Evolutionary conservation across 2,329 filamentous ascomycete species (phyloP), one percentile per base, ranked within the genome.

Genomic region (Elsinoe batatas): DNA sequence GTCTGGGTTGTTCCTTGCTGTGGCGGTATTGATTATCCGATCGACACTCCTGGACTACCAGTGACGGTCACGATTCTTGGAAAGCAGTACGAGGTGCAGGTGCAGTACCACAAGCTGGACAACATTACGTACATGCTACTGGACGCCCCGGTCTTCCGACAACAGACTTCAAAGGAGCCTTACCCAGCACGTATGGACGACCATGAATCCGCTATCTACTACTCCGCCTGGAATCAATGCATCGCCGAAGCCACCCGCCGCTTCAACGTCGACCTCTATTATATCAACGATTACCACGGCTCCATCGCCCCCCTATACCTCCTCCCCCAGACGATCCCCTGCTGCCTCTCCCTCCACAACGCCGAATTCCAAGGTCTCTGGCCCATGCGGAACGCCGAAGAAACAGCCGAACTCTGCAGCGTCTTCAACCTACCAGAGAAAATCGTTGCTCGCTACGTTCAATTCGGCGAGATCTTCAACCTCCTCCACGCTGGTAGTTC

Each of bases 151-250:
- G 77, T 86, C 17, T 86, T 85, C 70, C 77, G 83, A 55, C 75
- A 80, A 58, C 82, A 85, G 64, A 79, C 78, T 2, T 79, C 79
- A 61, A 71, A 76, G 17, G 79, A 85, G 59, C 82, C 82, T 0
- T 85, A 85, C 62, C 82, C 83, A 13, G 73, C 81, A 36, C 77
- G 82, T 32, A 86, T 86, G 83, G 83, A 86, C 64, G 82, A 86
- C 64, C 72, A 85, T 54, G 80, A 83, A 59, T 81, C 77, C 59
- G 83, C 83, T 11, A 79, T 86, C 46, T 83, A 84, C 67, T 85
- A 85, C 64, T 84, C 80, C 2, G 81, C 81, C 2, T 86, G 83
- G 83, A 86, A 86, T 60, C 79, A 81, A 65, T 86, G 83, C 64
- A 84, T 86, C 61, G 81, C 82, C 6, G 76, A 82, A 61, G 71